Conservation (phyloP, 1,284 basidiomycete species). For the Cryptococcus sp. region DNA sequence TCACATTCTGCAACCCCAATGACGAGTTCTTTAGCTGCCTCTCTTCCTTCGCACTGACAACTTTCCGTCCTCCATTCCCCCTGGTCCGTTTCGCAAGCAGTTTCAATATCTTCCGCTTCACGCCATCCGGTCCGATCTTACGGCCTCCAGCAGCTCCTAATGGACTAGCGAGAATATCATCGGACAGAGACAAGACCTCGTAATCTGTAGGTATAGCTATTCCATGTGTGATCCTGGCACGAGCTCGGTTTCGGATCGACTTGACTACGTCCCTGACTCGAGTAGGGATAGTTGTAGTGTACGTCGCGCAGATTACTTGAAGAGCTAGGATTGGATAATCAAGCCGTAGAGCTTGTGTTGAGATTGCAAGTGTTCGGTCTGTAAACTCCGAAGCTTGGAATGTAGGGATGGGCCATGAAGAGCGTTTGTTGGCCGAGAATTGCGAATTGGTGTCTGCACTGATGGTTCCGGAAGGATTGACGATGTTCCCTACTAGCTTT, state of each 20-base stretch:
- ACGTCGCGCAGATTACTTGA: not conserved
- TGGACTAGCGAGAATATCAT: not conserved
- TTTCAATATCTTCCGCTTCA: not conserved
- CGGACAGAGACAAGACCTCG: not conserved
- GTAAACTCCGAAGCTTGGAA: not conserved
- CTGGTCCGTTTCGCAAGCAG: not conserved
- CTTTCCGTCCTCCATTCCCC: not conserved
- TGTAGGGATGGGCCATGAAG: not conserved
- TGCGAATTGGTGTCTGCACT: not conserved
- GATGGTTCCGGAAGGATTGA: not conserved
- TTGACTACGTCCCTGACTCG: not conserved
- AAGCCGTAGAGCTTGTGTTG: not conserved
- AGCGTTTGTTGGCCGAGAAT: not conserved
- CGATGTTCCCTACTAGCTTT: not conserved
- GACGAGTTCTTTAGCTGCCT: too few species aligned
- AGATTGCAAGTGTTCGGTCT: not conserved
- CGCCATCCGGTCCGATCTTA: not conserved
- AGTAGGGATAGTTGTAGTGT: not conserved
- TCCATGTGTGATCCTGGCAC: not conserved
- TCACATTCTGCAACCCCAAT: not conserved
- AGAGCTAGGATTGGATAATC: not conserved
- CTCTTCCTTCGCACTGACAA: not conserved
- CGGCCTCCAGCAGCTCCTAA: not conserved
- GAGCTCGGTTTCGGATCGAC: not conserved
- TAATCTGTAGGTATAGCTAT: not conserved